phyloP scores from a whole-genome alignment of 192 early-diverging fungal genomes.

The Coemansia sp. region DNA sequence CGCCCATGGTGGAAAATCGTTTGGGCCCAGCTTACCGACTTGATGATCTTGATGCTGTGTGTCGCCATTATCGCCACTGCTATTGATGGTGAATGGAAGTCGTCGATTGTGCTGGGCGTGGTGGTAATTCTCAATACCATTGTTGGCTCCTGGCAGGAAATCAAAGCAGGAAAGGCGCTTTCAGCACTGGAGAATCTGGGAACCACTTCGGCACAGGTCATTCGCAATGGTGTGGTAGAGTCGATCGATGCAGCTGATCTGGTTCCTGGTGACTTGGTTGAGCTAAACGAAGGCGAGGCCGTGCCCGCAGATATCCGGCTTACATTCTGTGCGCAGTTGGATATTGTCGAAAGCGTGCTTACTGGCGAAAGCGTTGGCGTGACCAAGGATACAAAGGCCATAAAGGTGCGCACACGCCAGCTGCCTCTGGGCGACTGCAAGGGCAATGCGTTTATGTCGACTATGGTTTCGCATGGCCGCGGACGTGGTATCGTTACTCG shows the following conservation, averaged over 20 bases:
- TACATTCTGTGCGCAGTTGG: constrained; percentile 60
- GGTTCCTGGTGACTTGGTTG: constrained; percentile 88
- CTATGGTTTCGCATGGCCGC: constrained; percentile 84
- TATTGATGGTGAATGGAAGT: constrained; percentile 80
- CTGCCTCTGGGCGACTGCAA: constrained; percentile 87
- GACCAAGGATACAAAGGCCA: constrained; percentile 58
- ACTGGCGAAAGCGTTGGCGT: constrained; percentile 74
- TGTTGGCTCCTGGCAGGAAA: constrained; percentile 95
- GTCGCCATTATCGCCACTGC: constrained; percentile 79
- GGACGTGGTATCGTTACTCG: constrained; percentile 91
- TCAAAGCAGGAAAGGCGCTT: constrained; percentile 89
- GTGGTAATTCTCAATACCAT: constrained; percentile 87
- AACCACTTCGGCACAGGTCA: constrained; percentile 74
- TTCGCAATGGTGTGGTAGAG: constrained; percentile 72
- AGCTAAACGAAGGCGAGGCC: constrained; percentile 80
- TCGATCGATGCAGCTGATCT: constrained; percentile 72
- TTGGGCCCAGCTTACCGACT: constrained; percentile 85
- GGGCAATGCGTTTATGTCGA: constrained; percentile 97
- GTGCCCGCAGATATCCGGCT: constrained; percentile 84
- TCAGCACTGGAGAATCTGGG: constrained; percentile 83
- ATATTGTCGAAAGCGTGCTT: constrained; percentile 67
- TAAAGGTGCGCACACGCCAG: constrained; percentile 49
- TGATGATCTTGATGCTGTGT: constrained; percentile 91
- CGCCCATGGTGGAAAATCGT: constrained; percentile 80
- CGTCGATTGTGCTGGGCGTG: constrained; percentile 70